Percentiles rank a stretch among this genome's conserved stretches.
Conservation (phyloP, 345 rosid genomes). For the Populus nigra region DNA sequence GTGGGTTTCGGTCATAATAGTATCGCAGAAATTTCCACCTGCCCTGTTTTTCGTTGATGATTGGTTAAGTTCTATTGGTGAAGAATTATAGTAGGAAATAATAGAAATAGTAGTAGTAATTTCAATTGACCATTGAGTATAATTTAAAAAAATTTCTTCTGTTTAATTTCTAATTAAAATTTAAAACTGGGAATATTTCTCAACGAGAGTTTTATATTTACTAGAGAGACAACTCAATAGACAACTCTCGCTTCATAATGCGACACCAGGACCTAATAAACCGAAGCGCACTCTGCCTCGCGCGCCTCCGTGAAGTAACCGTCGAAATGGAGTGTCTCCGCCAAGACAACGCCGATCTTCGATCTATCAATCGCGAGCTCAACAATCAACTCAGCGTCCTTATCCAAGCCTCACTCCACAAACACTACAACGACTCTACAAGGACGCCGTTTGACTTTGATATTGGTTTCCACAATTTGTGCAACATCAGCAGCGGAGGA, state of each 20-base stretch:
- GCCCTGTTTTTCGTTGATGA: too few relatives aligned
- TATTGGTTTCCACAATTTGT: constrained; percentile 23
- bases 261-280: constrained; percentile 49
- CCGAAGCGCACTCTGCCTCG: constrained; percentile 38
- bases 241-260: constrained; percentile 34
- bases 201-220: background rate
- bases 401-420: constrained; percentile 37
- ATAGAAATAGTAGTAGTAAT: too few relatives aligned
- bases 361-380: constrained; percentile 56
- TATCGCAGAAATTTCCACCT: background rate
- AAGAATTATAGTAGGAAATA: too few relatives aligned
- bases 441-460: constrained; percentile 40
- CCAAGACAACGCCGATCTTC: constrained; percentile 58
- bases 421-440: constrained; percentile 23
- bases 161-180: background rate
- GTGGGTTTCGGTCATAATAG: background rate
- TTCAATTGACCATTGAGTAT: background rate
- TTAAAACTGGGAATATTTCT: too few relatives aligned
- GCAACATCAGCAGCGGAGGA: constrained; percentile 11
- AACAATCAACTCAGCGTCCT: constrained; percentile 47
- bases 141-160: background rate
- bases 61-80: too few relatives aligned
- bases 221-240: background rate
- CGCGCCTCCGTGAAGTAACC: constrained; percentile 43
- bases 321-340: constrained; percentile 59